These are phyloP conservation scores for Albophoma yamanashiensis DNA, from an alignment of 2,329 filamentous ascomycete genomes.

Conservation along the genomic window DNA sequence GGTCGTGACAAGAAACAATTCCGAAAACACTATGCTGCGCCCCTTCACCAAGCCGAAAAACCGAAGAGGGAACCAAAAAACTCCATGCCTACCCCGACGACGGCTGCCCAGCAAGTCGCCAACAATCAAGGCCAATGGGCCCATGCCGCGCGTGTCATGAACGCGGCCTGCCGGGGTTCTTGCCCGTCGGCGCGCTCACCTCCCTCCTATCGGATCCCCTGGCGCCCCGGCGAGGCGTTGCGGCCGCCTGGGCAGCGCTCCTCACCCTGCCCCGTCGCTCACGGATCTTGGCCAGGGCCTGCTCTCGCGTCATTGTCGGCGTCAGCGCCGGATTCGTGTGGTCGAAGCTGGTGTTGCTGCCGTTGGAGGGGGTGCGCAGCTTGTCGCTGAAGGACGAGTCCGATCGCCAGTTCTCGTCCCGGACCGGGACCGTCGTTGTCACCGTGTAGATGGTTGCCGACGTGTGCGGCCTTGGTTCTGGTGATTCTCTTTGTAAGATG, in stretches of 20 bases:
- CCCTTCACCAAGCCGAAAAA: not conserved
- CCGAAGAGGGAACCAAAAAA: slow-evolving; percentile 7
- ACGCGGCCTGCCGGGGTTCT: not conserved
- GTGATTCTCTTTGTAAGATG: slow-evolving; percentile 10
- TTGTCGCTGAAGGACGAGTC: slow-evolving; percentile 33
- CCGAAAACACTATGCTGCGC: not conserved
- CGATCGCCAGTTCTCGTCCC: slow-evolving; percentile 27
- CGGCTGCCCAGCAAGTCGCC: not conserved
- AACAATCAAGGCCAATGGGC: not conserved
- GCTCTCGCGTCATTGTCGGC: slow-evolving; percentile 59
- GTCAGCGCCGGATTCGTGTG: slow-evolving; percentile 47
- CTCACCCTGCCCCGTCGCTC: slow-evolving; percentile 61
- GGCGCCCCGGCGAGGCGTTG: slow-evolving; percentile 47
- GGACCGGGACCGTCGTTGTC: slow-evolving; percentile 40
- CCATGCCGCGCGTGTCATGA: slow-evolving; percentile 1
- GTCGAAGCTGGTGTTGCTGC: slow-evolving; percentile 35
- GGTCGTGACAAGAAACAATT: not conserved
- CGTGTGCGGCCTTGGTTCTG: slow-evolving; percentile 31
- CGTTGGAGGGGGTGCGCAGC: slow-evolving; percentile 32
- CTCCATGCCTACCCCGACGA: not conserved
- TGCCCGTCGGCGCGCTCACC: slow-evolving; percentile 34
- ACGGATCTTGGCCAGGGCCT: slow-evolving; percentile 65
- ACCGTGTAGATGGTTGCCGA: slow-evolving; percentile 34
- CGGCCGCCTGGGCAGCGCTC: slow-evolving; percentile 53
- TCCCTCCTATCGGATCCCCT: slow-evolving; percentile 35